Conservation (phyloP, 2,329 filamentous ascomycete genomes). For the Lecanicillium sp. region DNA sequence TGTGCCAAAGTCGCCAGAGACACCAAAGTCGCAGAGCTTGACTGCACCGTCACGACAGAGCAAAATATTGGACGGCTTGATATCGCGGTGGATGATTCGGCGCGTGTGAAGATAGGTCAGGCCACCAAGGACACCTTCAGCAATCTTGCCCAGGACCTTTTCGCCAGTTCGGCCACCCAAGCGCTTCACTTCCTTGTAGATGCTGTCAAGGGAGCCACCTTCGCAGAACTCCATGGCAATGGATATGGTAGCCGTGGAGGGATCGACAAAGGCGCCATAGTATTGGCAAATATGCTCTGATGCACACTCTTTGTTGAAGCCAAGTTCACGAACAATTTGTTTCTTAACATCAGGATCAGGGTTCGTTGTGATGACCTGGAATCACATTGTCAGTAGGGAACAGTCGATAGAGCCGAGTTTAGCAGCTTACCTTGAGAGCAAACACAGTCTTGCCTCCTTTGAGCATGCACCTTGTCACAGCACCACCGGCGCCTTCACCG, state of each 20-base stretch:
- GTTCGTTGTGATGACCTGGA: slow-evolving; percentile 91
- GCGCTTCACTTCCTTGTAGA: slow-evolving; percentile 96
- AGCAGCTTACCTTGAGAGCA: slow-evolving; percentile 71
- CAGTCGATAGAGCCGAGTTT: slow-evolving; percentile 4
- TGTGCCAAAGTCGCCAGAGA: slow-evolving; percentile 94
- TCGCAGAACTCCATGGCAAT: slow-evolving; percentile 99
- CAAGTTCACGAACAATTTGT: slow-evolving; percentile 91
- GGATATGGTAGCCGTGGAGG: slow-evolving; percentile 91
- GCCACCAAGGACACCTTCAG: slow-evolving; percentile 88
- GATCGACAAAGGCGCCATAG: slow-evolving; percentile 94
- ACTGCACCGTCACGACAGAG: slow-evolving; percentile 88
- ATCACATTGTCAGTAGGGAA: slow-evolving; percentile 11
- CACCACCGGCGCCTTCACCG: slow-evolving; percentile 91
- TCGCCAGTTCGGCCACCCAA: slow-evolving; percentile 91
- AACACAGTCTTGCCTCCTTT: slow-evolving; percentile 92
- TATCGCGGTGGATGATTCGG: slow-evolving; percentile 97
- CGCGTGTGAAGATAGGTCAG: slow-evolving; percentile 91
- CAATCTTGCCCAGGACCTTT: slow-evolving; percentile 94
- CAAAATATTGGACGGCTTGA: slow-evolving; percentile 96
- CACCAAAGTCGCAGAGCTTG: slow-evolving; percentile 97
- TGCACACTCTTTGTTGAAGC: slow-evolving; percentile 96
- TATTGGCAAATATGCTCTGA: slow-evolving; percentile 96
- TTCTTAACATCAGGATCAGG: slow-evolving; percentile 97
- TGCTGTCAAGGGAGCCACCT: slow-evolving; percentile 89
- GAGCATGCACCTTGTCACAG: slow-evolving; percentile 83